Evolutionary conservation across 331 rosid species (phyloP).

Genomic region (Saraca asoca): DNA sequence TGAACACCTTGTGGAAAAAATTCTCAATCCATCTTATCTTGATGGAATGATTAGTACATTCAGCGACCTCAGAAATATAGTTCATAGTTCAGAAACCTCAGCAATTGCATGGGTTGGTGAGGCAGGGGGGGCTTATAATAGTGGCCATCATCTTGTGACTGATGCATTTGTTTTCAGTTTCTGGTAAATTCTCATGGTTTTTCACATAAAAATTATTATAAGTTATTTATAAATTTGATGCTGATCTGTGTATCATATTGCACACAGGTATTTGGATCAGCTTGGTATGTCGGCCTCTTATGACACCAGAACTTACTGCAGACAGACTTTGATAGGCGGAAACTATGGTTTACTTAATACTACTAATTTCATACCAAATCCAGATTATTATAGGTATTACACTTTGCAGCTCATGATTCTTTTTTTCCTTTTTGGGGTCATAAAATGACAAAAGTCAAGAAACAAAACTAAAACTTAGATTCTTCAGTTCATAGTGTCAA

Average conservation of each 20-base stretch:
- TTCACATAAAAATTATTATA: neutral
- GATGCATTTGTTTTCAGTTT: conserved; percentile 85
- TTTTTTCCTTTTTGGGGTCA: neutral
- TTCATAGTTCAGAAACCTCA: conserved; percentile 48
- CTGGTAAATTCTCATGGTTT: conserved; percentile 53
- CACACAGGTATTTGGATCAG: conserved; percentile 79
- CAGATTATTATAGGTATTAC: conserved; percentile 86
- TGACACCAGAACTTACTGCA: conserved; percentile 88
- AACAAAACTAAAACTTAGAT: neutral
- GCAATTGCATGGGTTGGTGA: conserved; percentile 93
- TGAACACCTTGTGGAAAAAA: conserved; percentile 57
- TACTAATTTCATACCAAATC: conserved; percentile 69
- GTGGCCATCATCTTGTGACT: conserved; percentile 79
- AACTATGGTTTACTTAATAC: conserved; percentile 87
- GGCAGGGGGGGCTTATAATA: conserved; percentile 92
- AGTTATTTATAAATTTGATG: neutral
- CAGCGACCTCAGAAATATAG: conserved; percentile 51
- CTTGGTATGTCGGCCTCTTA: conserved; percentile 80
- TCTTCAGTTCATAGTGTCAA: no score
- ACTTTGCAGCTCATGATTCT: neutral
- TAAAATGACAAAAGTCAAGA: neutral
- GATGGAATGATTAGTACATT: conserved; percentile 59
- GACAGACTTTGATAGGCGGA: conserved; percentile 87
- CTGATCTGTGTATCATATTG: conserved; percentile 11
- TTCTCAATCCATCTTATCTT: conserved; percentile 69